Evolutionary conservation across 2,329 filamentous ascomycete genomes (phyloP).

Genomic region (Colletotrichum tropicicola): DNA sequence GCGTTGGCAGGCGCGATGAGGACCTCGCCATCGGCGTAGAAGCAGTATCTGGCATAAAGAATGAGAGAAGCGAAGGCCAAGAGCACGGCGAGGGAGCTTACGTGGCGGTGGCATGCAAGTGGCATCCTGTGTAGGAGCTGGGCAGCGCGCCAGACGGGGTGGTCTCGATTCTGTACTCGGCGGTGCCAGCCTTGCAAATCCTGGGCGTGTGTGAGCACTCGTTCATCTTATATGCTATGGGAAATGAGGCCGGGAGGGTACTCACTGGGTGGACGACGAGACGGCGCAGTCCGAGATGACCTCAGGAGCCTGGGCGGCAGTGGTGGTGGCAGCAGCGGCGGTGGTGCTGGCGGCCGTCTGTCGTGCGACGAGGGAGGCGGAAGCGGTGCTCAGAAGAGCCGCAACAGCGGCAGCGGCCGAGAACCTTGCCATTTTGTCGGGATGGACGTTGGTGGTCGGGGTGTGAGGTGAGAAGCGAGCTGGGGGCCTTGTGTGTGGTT

Average conservation of each 20-base stretch:
- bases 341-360: conserved; percentile 42
- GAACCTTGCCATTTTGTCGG: conserved; percentile 15
- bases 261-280: conserved; percentile 30
- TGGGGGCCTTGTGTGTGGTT: too few relatives aligned
- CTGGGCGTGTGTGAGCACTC: neutral
- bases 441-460: neutral
- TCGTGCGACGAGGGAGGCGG: conserved; percentile 34
- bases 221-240: neutral
- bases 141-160: conserved; percentile 35
- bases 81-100: conserved; percentile 39
- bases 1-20: conserved; percentile 42
- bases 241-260: neutral
- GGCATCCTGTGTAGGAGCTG: conserved; percentile 52
- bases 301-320: conserved; percentile 23
- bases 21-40: conserved; percentile 51
- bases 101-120: conserved; percentile 59
- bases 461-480: too few relatives aligned
- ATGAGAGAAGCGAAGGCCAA: neutral
- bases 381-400: conserved; percentile 22
- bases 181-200: conserved; percentile 24
- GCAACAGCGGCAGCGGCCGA: conserved; percentile 13
- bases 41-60: conserved; percentile 47
- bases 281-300: conserved; percentile 28
- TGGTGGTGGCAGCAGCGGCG: conserved; percentile 32
- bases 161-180: conserved; percentile 26